phyloP scores from a whole-genome alignment of 148 eudicot species.

The Amaranthus cruentus region DNA sequence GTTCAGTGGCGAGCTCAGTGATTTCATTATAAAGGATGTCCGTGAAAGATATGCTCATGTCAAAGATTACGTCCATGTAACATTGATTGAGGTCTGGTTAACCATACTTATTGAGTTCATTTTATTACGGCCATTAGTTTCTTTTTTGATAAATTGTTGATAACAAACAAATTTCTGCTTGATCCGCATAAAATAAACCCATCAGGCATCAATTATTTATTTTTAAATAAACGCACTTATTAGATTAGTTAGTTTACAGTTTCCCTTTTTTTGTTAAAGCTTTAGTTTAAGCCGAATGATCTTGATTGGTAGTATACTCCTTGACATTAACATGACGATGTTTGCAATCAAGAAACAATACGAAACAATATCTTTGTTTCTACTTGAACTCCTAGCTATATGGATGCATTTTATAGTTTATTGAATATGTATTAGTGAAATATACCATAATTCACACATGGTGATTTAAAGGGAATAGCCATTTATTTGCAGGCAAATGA shows the following conservation, averaged over 20 bases:
- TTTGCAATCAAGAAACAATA: too few species aligned
- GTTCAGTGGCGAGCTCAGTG: slow-evolving; percentile 96
- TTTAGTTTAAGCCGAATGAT: neutral
- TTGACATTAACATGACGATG: too few species aligned
- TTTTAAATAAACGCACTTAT: too few species aligned
- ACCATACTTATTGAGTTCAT: neutral
- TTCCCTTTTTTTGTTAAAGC: neutral
- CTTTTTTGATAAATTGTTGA: too few species aligned
- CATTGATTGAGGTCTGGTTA: slow-evolving; percentile 73
- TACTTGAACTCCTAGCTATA: too few species aligned
- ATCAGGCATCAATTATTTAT: too few species aligned
- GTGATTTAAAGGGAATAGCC: neutral
- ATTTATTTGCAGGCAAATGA: slow-evolving; percentile 70
- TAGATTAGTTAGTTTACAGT: too few species aligned
- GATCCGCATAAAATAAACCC: too few species aligned
- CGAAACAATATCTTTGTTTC: too few species aligned
- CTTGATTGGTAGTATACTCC: neutral
- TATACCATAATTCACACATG: neutral
- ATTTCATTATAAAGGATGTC: slow-evolving; percentile 86
- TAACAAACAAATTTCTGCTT: too few species aligned
- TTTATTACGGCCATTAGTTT: neutral
- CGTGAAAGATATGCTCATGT: slow-evolving; percentile 79
- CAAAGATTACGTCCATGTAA: slow-evolving; percentile 83
- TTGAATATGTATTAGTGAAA: too few species aligned
- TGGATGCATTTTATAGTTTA: too few species aligned